Evolutionary conservation across 495 filamentous ascomycete species (phyloP).

Genomic region (Penicillium maclennaniae): DNA sequence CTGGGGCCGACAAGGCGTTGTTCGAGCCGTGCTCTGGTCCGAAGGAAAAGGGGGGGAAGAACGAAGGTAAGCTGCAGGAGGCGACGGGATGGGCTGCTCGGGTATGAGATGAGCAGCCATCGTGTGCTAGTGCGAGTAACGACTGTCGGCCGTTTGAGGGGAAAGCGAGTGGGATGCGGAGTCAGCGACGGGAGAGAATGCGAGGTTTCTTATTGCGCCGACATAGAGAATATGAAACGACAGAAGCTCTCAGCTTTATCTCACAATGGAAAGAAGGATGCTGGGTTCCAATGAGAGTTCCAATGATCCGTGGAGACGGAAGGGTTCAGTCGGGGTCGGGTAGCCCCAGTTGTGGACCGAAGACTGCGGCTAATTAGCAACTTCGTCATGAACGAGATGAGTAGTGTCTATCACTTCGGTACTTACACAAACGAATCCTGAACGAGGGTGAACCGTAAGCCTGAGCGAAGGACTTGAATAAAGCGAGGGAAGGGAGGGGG

Average conservation of each 20-base stretch:
- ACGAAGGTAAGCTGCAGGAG: constrained; percentile 42
- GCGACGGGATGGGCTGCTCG: constrained; percentile 35
- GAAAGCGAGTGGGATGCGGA: neutral
- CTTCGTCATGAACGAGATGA: neutral
- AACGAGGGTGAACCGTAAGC: neutral
- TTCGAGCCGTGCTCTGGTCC: constrained; percentile 24
- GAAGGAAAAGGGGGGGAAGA: constrained; percentile 34
- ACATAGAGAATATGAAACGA: neutral
- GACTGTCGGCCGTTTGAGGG: neutral
- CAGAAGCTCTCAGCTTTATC: neutral
- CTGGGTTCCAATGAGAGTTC: constrained; percentile 7
- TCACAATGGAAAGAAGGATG: neutral
- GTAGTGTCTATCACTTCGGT: neutral
- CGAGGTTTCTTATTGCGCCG: neutral
- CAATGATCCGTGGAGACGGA: constrained; percentile 3
- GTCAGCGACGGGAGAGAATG: neutral
- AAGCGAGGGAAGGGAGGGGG: constrained; percentile 14
- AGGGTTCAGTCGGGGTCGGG: constrained; percentile 3
- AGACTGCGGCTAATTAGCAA: neutral
- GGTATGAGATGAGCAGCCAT: constrained; percentile 34
- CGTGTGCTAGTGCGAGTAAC: neutral
- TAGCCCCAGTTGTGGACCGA: constrained; percentile 13
- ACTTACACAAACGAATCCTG: neutral
- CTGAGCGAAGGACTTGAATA: neutral
- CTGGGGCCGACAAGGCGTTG: constrained; percentile 18